A percentile compares a stretch with the other conserved stretches of the same genome.
These are phyloP conservation scores for Phyllosticta citribraziliensis DNA, from an alignment of 2,329 filamentous ascomycete species.

Conservation along the genomic window DNA sequence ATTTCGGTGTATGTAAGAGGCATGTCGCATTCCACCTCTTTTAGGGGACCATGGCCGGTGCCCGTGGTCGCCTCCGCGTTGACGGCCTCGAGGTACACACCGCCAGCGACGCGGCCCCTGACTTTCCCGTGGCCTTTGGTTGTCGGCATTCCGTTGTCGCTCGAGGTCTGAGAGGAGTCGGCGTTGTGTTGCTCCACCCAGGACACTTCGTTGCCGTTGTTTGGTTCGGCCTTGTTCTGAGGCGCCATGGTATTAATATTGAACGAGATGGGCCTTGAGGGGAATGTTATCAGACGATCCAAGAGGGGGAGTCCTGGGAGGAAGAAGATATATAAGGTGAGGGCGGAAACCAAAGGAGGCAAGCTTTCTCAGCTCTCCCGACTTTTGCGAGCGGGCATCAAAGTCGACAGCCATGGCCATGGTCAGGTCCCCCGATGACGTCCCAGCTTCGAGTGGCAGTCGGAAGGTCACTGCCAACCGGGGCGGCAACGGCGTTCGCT, in stretches of 20 bases:
- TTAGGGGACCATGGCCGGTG: constrained; percentile 26
- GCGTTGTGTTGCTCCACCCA: constrained; percentile 4
- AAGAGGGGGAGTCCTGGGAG: not conserved
- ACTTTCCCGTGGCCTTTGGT: not conserved
- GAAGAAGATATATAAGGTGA: constrained; percentile 5
- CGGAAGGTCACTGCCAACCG: not conserved
- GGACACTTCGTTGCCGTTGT: constrained; percentile 7
- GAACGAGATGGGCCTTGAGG: not conserved
- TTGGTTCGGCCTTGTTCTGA: not conserved
- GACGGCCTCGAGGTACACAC: constrained; percentile 25
- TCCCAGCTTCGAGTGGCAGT: constrained; percentile 8
- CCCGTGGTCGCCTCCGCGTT: constrained; percentile 15
- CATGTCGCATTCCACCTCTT: constrained; percentile 39
- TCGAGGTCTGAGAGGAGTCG: constrained; percentile 6
- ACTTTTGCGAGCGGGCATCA: not conserved
- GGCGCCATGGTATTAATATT: constrained; percentile 3
- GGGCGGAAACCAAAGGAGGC: not conserved
- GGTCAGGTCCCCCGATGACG: constrained; percentile 7
- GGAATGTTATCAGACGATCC: not conserved
- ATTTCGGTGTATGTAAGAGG: constrained; percentile 37
- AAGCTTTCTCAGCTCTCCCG: not conserved
- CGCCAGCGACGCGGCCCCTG: constrained; percentile 31
- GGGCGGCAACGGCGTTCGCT: not conserved
- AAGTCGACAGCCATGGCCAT: constrained; percentile 3
- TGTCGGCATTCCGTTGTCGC: not conserved